Evolutionary conservation across 1,139 yeast species (phyloP).

Genomic region (Protomyces arabidopsidicola): DNA sequence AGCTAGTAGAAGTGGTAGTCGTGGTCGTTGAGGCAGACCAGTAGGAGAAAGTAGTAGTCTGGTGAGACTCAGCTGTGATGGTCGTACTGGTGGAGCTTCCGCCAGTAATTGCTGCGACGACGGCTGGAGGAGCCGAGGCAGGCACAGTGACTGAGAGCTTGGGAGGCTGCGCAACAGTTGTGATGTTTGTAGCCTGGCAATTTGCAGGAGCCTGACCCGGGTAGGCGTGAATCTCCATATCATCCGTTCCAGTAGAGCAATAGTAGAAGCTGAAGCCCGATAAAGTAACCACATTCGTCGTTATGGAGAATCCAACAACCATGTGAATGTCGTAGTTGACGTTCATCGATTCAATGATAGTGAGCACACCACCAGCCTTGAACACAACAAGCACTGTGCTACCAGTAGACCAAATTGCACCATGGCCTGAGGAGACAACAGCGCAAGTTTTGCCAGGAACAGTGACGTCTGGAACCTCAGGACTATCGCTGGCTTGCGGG

Average conservation of each 20-base stretch:
- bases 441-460: background rate
- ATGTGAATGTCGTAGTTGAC: background rate
- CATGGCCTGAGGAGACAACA: background rate
- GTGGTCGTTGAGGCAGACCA: background rate
- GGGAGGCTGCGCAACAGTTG: background rate
- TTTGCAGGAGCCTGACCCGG: background rate
- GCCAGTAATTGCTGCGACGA: background rate
- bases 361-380: background rate
- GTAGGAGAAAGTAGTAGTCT: background rate
- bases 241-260: background rate
- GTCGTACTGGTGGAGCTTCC: background rate
- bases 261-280: background rate
- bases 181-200: background rate
- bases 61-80: background rate
- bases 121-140: background rate
- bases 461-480: background rate
- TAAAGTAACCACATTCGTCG: background rate
- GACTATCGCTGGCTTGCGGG: background rate
- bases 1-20: background rate
- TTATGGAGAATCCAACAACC: background rate
- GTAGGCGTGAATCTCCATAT: background rate
- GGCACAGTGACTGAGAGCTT: background rate
- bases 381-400: background rate
- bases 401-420: background rate
- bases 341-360: background rate